Conservation (phyloP, 1,284 basidiomycete genomes). For the Ceratorhiza oryzae-sativae region DNA sequence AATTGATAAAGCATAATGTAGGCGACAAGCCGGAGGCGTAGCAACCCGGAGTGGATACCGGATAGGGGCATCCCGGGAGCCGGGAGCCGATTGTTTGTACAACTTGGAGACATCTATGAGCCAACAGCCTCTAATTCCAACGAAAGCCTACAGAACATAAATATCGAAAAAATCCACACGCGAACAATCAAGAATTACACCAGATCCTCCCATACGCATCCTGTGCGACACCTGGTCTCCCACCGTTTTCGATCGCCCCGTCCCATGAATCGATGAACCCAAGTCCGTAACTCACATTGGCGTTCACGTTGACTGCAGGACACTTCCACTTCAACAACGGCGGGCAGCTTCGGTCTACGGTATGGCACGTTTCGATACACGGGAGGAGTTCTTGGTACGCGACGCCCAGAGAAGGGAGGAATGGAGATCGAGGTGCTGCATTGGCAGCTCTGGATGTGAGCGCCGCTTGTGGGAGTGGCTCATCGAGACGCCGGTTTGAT, state of each 20-base stretch:
- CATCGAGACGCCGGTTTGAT: constrained; percentile 53
- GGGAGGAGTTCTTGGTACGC: constrained; percentile 72
- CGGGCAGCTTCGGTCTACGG: constrained; percentile 78
- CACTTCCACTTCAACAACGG: constrained; percentile 75
- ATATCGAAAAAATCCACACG: not conserved
- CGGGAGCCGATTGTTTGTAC: constrained; percentile 87
- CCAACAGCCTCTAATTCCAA: constrained; percentile 84
- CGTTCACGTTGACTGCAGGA: constrained; percentile 68
- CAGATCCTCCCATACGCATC: constrained; percentile 53
- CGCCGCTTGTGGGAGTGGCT: constrained; percentile 53
- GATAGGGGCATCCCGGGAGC: too few relatives aligned
- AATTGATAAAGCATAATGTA: too few relatives aligned
- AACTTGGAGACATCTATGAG: constrained; percentile 93
- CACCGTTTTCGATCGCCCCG: constrained; percentile 52
- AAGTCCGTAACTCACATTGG: constrained; percentile 74
- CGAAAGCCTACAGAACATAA: constrained; percentile 77
- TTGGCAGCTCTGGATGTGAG: constrained; percentile 56
- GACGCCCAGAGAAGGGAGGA: constrained; percentile 42
- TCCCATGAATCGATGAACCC: constrained; percentile 68
- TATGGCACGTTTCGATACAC: constrained; percentile 78
- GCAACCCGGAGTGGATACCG: too few relatives aligned
- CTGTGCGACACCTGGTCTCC: constrained; percentile 45
- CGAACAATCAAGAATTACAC: constrained; percentile 48
- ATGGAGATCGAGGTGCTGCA: constrained; percentile 46
- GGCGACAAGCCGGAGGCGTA: too few relatives aligned